phyloP scores from a whole-genome alignment of 208 protist genomes.

The Leishmania amazonensis region DNA sequence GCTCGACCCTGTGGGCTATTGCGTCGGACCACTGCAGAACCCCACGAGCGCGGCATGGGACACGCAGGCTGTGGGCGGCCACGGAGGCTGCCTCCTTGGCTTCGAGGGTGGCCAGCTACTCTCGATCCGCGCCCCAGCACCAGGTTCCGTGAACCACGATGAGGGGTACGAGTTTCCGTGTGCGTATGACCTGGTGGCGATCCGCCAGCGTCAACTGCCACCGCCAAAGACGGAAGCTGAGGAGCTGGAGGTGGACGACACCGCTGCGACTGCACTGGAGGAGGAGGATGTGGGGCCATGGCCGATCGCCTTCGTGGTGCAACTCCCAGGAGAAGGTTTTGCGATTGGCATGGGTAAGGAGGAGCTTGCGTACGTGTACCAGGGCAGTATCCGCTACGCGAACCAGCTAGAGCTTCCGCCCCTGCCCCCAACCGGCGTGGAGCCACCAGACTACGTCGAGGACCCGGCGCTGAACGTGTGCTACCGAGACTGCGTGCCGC shows the following conservation, averaged over 20 bases:
- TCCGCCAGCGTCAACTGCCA: slow-evolving; percentile 71
- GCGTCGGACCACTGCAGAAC: slow-evolving; percentile 50
- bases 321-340: slow-evolving; percentile 37
- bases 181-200: slow-evolving; percentile 66
- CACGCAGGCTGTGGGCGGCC: slow-evolving; percentile 5
- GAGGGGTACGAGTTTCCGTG: slow-evolving; percentile 73
- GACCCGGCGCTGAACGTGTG: slow-evolving; percentile 87
- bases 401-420: slow-evolving; percentile 60
- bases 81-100: slow-evolving; percentile 68
- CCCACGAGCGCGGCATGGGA: slow-evolving; percentile 78
- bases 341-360: slow-evolving; percentile 64
- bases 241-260: slow-evolving; percentile 62
- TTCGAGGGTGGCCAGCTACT: slow-evolving; percentile 74
- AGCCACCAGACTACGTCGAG: slow-evolving; percentile 87
- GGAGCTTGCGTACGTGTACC: slow-evolving; percentile 83
- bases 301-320: slow-evolving; percentile 54
- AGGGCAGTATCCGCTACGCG: slow-evolving; percentile 60
- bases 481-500: slow-evolving; percentile 64
- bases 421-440: slow-evolving; percentile 84
- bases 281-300: slow-evolving; percentile 86
- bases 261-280: slow-evolving; percentile 45
- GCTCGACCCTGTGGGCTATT: slow-evolving; percentile 83
- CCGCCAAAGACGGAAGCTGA: slow-evolving; percentile 62
- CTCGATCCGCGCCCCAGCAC: slow-evolving; percentile 50
- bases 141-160: slow-evolving; percentile 55